Conservation (phyloP, 2,329 filamentous ascomycete species). For the Phialocephala subalpina region DNA sequence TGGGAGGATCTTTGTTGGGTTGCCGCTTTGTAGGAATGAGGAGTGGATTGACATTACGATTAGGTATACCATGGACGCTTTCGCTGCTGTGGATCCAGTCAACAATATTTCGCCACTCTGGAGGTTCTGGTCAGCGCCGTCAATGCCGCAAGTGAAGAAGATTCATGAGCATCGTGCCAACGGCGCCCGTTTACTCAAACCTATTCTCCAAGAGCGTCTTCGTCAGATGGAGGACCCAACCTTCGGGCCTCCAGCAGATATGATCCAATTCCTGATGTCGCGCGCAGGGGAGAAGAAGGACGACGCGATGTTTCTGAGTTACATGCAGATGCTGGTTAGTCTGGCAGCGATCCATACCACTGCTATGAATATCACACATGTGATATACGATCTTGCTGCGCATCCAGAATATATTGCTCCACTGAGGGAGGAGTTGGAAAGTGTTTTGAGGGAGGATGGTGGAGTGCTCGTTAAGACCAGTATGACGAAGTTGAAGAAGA, state of each 20-base stretch:
- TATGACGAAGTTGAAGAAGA: conserved; percentile 38
- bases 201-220: conserved; percentile 19
- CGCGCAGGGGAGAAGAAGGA: conserved; percentile 7
- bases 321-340: conserved; percentile 21
- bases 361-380: conserved; percentile 53
- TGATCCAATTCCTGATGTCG: conserved; percentile 13
- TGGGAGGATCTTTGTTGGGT: conserved; percentile 37
- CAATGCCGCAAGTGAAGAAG: conserved; percentile 14
- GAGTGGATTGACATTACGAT: conserved; percentile 31
- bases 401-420: conserved; percentile 51
- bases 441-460: conserved; percentile 42
- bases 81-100: conserved; percentile 7
- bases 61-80: conserved; percentile 23
- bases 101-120: conserved; percentile 2
- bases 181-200: conserved; percentile 8
- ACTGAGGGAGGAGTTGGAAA: conserved; percentile 30
- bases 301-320: conserved; percentile 12
- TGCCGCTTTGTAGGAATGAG: conserved; percentile 25
- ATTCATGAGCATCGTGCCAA: conserved; percentile 3
- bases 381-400: conserved; percentile 60
- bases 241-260: conserved; percentile 12
- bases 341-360: conserved; percentile 61
- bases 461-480: conserved; percentile 44
- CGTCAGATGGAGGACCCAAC: not conserved
- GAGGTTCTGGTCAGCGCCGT: conserved; percentile 7